These are phyloP conservation scores for Colletotrichum sp. DNA, from an alignment of 2,329 filamentous ascomycete genomes.

Conservation along the genomic window DNA sequence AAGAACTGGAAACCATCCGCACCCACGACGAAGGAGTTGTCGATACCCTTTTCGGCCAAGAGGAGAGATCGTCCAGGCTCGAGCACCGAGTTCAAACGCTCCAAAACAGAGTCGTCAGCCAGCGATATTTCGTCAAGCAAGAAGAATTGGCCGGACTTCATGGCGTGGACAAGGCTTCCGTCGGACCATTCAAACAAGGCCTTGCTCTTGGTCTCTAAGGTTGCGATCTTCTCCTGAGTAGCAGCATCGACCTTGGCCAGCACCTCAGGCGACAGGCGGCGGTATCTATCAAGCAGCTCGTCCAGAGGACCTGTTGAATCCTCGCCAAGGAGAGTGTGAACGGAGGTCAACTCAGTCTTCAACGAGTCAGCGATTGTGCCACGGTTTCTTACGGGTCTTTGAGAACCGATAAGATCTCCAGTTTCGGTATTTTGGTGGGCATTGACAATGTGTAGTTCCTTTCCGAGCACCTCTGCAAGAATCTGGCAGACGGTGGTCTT, in stretches of 20 bases:
- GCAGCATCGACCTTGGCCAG: slow-evolving; percentile 51
- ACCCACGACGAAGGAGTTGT: slow-evolving; percentile 81
- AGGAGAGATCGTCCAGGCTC: slow-evolving; percentile 87
- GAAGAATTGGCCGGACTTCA: slow-evolving; percentile 90
- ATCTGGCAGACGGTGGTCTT: slow-evolving; percentile 97
- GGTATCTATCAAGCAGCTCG: slow-evolving; percentile 64
- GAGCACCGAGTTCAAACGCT: slow-evolving; percentile 94
- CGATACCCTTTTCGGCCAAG: slow-evolving; percentile 90
- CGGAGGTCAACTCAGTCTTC: slow-evolving; percentile 60
- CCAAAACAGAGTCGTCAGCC: slow-evolving; percentile 95
- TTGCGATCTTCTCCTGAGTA: slow-evolving; percentile 50
- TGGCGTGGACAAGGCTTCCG: slow-evolving; percentile 90
- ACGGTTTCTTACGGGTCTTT: slow-evolving; percentile 88
- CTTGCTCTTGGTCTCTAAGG: slow-evolving; percentile 68
- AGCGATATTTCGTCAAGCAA: slow-evolving; percentile 97
- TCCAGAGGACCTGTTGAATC: slow-evolving; percentile 51
- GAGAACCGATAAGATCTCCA: slow-evolving; percentile 94
- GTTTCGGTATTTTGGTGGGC: slow-evolving; percentile 99
- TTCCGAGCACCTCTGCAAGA: slow-evolving; percentile 79
- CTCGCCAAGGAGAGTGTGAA: slow-evolving; percentile 46
- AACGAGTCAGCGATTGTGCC: slow-evolving; percentile 73
- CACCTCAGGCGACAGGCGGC: slow-evolving; percentile 51
- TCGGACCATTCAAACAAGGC: slow-evolving; percentile 97
- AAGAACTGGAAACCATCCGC: slow-evolving; percentile 89
- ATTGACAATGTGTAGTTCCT: slow-evolving; percentile 87